Evolutionary conservation across 108 stramenopile genomes (phyloP), one percentile per base, ranked within the genome.

Genomic region (Asterionellopsis glacialis): DNA sequence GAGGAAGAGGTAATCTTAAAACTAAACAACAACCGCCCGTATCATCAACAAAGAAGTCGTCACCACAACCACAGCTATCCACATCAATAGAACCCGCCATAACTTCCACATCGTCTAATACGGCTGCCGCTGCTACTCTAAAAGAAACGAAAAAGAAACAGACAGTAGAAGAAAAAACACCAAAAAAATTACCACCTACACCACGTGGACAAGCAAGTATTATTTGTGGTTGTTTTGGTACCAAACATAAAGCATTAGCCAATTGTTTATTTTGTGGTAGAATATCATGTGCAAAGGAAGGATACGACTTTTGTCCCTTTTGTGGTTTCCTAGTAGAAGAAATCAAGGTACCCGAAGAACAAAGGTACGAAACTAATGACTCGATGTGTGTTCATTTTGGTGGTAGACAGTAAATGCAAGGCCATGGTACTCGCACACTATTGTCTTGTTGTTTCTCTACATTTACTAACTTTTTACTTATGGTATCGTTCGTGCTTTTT

Each of bases 261-360:
- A 84, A 84, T 60, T 84, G 82, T 45, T 47, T 84, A 14, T 72
- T 68, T 48, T 84, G 82, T 62, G 82, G 82, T 39, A 57, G 82
- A 33, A 80, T 84, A 9, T 55, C 69, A 1, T 84, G 82, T 58
- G 69, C 47, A 15, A 25, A 57, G 27, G 82, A 84, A 64, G 82
- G 82, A 10, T 80, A 75, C 56, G 76, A 67, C 26, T 80, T 57
- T 64, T 84, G 82, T 61, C 59, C 77, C 21, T 84, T 68, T 63
- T 84, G 82, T 44, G 75, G 73, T 1, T 70, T 52, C 48, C 50
- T 58, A 7, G 51, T 74, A 1, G 72, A 73, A 40, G 14, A 52
- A 14, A 21, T 60, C n/a, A 50, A 38, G n/a, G 24, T n/a, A n/a
- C 33, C 33, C 48, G 11, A 55, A 15, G 42, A 52, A 18, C 5